Percentiles rank a stretch among this genome's conserved stretches.
phyloP scores from a whole-genome alignment of 1,284 basidiomycete species.

The Ustilago xerochloae region DNA sequence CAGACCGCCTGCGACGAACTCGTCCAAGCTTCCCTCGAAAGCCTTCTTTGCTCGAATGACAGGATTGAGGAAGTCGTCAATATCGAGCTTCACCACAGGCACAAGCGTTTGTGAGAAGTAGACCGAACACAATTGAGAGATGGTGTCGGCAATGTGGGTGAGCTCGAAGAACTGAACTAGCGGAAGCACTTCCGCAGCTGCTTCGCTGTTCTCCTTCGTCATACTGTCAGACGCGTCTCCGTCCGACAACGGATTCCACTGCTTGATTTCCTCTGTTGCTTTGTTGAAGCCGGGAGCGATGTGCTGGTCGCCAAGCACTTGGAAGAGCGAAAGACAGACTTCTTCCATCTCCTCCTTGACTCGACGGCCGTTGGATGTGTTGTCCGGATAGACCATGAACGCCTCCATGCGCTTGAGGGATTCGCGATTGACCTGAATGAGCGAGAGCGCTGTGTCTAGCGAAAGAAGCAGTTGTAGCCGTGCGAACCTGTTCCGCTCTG shows the following conservation, averaged over 20 bases:
- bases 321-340: conserved; percentile 84
- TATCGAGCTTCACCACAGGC: conserved; percentile 57
- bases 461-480: conserved; percentile 77
- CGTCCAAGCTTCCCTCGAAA: conserved; percentile 90
- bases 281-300: conserved; percentile 87
- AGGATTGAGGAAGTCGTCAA: conserved; percentile 89
- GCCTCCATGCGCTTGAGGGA: conserved; percentile 90
- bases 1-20: conserved; percentile 88
- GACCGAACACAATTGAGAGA: conserved; percentile 95
- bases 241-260: conserved; percentile 46
- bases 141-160: conserved; percentile 95
- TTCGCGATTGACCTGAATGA: conserved; percentile 91
- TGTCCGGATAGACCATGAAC: conserved; percentile 80
- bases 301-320: conserved; percentile 82
- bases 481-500: conserved; percentile 11
- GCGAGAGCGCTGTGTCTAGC: conserved; percentile 86
- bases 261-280: conserved; percentile 68
- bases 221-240: neutral
- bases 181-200: conserved; percentile 85
- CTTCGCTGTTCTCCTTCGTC: conserved; percentile 69
- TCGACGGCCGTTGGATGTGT: conserved; percentile 70
- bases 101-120: conserved; percentile 93
- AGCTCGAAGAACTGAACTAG: conserved; percentile 96
- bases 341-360: conserved; percentile 82
- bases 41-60: conserved; percentile 96